A percentile compares a stretch with the other conserved stretches of the same genome.
Conservation (phyloP, 176 grass and related monocot genomes). For the Chloris gayana region DNA sequence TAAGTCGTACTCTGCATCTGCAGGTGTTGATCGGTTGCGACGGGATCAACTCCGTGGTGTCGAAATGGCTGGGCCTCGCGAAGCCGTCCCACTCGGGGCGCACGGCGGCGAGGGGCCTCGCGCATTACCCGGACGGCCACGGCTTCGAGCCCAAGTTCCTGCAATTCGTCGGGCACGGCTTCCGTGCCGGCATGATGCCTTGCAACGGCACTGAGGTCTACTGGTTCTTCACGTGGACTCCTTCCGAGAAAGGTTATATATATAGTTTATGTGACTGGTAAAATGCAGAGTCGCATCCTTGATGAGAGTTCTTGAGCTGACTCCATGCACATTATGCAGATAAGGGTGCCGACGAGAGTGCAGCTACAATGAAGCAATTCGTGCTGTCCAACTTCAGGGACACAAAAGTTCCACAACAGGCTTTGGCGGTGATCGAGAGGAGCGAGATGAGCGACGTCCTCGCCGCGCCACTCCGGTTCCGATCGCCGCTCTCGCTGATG, state of each 20-base stretch:
- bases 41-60: conserved; percentile 76
- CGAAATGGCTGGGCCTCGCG: conserved; percentile 57
- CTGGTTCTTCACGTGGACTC: conserved; percentile 80
- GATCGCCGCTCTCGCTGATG: conserved; percentile 53
- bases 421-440: conserved; percentile 36
- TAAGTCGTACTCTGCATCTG: not conserved
- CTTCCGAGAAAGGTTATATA: conserved; percentile 32
- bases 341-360: conserved; percentile 43
- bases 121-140: conserved; percentile 49
- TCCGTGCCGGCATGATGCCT: conserved; percentile 47
- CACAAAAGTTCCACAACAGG: conserved; percentile 37
- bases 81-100: conserved; percentile 52
- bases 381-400: conserved; percentile 40
- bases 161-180: conserved; percentile 49
- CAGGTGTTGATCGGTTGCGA: conserved; percentile 74
- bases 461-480: conserved; percentile 53
- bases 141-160: conserved; percentile 52
- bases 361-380: conserved; percentile 43
- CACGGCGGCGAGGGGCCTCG: conserved; percentile 55
- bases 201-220: conserved; percentile 56
- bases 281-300: not conserved
- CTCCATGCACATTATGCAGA: not conserved
- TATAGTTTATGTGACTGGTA: not conserved
- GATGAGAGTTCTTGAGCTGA: not conserved
- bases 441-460: conserved; percentile 61